Conservation (phyloP, 768 basidiomycete genomes). For the Leccinum incarnatum region DNA sequence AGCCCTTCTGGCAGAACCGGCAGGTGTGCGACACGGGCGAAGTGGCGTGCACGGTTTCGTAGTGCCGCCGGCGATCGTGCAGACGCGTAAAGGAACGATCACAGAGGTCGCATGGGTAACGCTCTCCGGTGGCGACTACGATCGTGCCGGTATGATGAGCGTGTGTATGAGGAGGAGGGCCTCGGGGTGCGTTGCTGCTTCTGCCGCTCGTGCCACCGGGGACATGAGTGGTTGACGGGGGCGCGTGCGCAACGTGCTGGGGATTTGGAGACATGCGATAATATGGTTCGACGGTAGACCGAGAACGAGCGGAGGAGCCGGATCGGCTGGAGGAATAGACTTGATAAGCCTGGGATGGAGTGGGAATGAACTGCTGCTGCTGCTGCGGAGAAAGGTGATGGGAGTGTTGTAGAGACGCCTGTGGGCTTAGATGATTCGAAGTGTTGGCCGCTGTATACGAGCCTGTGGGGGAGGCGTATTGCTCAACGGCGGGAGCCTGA, state of each 20-base stretch:
- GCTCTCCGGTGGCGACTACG: slow-evolving; percentile 42
- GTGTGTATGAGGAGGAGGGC: slow-evolving; percentile 3
- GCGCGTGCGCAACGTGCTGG: slow-evolving; percentile 28
- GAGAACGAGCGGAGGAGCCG: slow-evolving; percentile 26
- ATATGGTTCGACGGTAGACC: slow-evolving; percentile 36
- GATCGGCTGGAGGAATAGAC: slow-evolving; percentile 32
- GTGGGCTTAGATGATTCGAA: slow-evolving; percentile 15
- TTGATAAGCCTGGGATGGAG: slow-evolving; percentile 44
- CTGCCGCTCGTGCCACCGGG: slow-evolving; percentile 13
- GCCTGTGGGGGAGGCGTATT: slow-evolving; percentile 21
- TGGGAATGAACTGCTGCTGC: slow-evolving; percentile 43
- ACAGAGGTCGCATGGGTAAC: slow-evolving; percentile 71
- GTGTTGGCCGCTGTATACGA: slow-evolving; percentile 21
- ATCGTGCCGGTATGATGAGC: slow-evolving; percentile 14
- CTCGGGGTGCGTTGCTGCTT: slow-evolving; percentile 9
- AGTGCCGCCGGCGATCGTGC: slow-evolving; percentile 80
- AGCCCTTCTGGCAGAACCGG: slow-evolving; percentile 71
- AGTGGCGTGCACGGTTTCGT: slow-evolving; percentile 70
- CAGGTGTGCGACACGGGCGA: slow-evolving; percentile 67
- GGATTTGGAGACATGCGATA: slow-evolving; percentile 40
- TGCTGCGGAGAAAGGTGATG: slow-evolving; percentile 18
- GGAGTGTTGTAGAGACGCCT: slow-evolving; percentile 15
- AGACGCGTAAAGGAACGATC: slow-evolving; percentile 77
- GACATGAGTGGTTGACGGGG: slow-evolving; percentile 13
- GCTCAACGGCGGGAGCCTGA: slow-evolving; percentile 17